Conservation (phyloP, 352 stramenopile species). For the Phytophthora cactorum region DNA sequence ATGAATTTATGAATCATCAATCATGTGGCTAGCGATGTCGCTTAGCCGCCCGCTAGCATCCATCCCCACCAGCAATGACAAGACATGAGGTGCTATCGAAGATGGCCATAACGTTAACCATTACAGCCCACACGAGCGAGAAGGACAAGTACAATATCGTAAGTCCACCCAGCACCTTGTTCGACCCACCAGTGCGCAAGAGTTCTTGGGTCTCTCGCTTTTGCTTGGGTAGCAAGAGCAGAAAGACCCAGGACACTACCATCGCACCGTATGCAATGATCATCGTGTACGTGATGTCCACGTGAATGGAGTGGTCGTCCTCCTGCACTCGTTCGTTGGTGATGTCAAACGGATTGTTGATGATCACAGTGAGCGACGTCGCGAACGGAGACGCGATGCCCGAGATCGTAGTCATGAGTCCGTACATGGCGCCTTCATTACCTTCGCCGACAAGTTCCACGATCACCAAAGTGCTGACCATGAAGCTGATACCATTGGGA, state of each 20-base stretch:
- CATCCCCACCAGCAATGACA: not conserved
- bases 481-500: not conserved
- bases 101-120: slow-evolving; percentile 1
- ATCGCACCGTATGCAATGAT: not conserved
- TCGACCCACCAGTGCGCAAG: not conserved
- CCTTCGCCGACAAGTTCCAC: not conserved
- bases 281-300: slow-evolving; percentile 3
- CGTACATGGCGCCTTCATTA: slow-evolving; percentile 1
- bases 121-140: not conserved
- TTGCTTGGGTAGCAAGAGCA: not conserved
- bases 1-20: not conserved
- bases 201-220: not conserved
- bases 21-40: not conserved
- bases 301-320: not conserved
- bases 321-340: slow-evolving; percentile 1
- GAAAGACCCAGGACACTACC: not conserved
- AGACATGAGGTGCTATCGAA: slow-evolving; percentile 1
- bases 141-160: not conserved
- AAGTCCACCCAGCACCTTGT: not conserved
- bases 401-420: not conserved
- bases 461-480: not conserved
- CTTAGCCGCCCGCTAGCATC: not conserved
- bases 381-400: slow-evolving; percentile 2
- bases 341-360: not conserved
- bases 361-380: not conserved